Conservation (phyloP, 352 stramenopile species). For the Pelagophyceae sp. region DNA sequence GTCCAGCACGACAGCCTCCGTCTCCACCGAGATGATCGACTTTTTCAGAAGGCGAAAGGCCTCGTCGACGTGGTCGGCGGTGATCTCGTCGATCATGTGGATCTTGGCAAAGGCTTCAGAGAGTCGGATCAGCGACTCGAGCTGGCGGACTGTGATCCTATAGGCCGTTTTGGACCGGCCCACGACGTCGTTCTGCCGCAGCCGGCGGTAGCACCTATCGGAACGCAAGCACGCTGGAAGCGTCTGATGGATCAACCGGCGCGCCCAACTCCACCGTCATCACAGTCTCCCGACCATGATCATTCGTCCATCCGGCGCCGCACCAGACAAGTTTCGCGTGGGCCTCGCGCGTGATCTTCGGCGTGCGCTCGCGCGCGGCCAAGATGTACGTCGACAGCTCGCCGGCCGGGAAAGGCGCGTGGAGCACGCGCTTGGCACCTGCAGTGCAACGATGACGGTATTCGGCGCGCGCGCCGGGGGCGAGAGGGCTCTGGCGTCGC, state of each 20-base stretch:
- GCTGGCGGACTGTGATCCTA: constrained; percentile 94
- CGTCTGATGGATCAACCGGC: no score
- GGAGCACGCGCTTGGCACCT: constrained; percentile 37
- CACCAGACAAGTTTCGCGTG: constrained; percentile 22
- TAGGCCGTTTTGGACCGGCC: constrained; percentile 89
- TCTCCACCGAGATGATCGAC: constrained; percentile 98
- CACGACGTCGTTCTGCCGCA: constrained; percentile 82
- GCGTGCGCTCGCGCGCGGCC: constrained; percentile 64
- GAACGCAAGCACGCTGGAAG: constrained; percentile 87
- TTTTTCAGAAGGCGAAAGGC: constrained; percentile 92
- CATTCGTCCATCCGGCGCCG: no score
- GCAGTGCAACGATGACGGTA: no score
- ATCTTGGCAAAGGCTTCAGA: constrained; percentile 87
- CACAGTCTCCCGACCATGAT: no score
- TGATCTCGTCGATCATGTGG: constrained; percentile 82
- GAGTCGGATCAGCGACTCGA: constrained; percentile 96
- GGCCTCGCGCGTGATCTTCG: constrained; percentile 53
- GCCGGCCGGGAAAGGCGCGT: constrained; percentile 56
- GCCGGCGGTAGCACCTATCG: constrained; percentile 91
- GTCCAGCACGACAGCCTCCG: constrained; percentile 80
- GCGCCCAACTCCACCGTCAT: no score
- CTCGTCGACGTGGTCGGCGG: constrained; percentile 76
- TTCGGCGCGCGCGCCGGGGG: no score
- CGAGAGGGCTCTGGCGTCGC: no score
- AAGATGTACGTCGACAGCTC: constrained; percentile 87